Percentiles rank a stretch among this genome's conserved stretches.
phyloP scores from a whole-genome alignment of 2,329 filamentous ascomycete genomes.

The Penicillium sumatraense region DNA sequence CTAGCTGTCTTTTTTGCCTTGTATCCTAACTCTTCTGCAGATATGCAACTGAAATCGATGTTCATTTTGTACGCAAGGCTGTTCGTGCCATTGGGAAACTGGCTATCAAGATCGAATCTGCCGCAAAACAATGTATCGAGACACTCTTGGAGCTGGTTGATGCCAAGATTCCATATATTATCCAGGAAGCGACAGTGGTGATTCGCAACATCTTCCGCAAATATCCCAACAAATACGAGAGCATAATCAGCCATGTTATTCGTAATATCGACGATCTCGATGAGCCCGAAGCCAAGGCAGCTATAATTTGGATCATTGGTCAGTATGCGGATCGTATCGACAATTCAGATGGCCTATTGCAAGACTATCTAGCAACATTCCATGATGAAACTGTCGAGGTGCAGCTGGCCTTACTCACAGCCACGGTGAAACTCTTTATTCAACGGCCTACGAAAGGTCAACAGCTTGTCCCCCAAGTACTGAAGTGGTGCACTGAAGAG shows the following conservation, averaged over 20 bases:
- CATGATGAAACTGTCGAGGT: conserved; percentile 94
- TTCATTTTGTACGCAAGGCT: conserved; percentile 97
- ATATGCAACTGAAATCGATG: conserved; percentile 96
- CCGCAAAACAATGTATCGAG: conserved; percentile 88
- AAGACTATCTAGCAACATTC: conserved; percentile 94
- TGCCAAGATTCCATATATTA: conserved; percentile 98
- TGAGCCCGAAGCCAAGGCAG: conserved; percentile 96
- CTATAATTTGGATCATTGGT: conserved; percentile 99
- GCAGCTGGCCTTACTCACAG: conserved; percentile 89
- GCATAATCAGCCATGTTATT: conserved; percentile 93
- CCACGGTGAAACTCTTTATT: conserved; percentile 97
- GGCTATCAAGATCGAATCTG: conserved; percentile 97
- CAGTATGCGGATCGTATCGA: conserved; percentile 98
- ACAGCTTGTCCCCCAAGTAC: conserved; percentile 86
- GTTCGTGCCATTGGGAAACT: conserved; percentile 97
- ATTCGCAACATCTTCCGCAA: conserved; percentile 99
- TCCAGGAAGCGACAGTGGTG: conserved; percentile 97
- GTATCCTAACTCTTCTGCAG: conserved; percentile 33
- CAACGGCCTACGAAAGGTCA: conserved; percentile 94
- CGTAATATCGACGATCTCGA: conserved; percentile 96
- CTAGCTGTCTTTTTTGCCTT: neutral
- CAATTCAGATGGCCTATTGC: conserved; percentile 89
- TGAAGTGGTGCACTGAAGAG: conserved; percentile 98
- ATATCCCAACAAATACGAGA: conserved; percentile 98
- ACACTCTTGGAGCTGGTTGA: conserved; percentile 89